Percentiles rank a stretch among this genome's conserved stretches.
Evolutionary conservation across 371 early-diverging fungal species (phyloP).

Genomic region (Cokeromyces recurvatus): DNA sequence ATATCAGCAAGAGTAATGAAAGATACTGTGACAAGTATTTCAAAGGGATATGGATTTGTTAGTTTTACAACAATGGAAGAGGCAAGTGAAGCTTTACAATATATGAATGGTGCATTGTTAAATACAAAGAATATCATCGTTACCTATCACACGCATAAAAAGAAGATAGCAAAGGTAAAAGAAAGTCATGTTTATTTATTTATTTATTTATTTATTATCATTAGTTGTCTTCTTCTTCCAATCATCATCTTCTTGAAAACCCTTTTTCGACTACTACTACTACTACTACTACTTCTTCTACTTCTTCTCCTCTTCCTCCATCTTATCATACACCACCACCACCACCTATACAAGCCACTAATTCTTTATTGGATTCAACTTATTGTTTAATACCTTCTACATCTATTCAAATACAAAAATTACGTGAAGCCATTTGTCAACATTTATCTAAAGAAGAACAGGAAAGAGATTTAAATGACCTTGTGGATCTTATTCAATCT

Average conservation of each 20-base stretch:
- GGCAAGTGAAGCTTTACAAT: constrained; percentile 31
- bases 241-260: too few relatives aligned
- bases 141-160: constrained; percentile 44
- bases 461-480: constrained; percentile 19
- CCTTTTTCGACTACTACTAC: neutral
- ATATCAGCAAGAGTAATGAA: constrained; percentile 70
- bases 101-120: constrained; percentile 31
- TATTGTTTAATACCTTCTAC: too few relatives aligned
- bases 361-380: too few relatives aligned
- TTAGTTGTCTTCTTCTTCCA: constrained; percentile 1
- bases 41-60: constrained; percentile 88
- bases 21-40: constrained; percentile 71
- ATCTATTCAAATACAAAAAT: constrained; percentile 29
- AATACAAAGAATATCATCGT: constrained; percentile 29
- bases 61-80: constrained; percentile 37
- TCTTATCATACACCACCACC: constrained; percentile 4
- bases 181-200: too few relatives aligned
- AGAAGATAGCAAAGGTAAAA: constrained; percentile 16
- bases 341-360: neutral
- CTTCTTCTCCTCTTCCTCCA: constrained; percentile 4
- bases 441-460: constrained; percentile 14
- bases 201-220: too few relatives aligned
- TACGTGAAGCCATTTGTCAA: constrained; percentile 22
- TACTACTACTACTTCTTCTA: neutral
- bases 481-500: constrained; percentile 41